These are phyloP conservation scores for Dactylis glomerata DNA, from an alignment of 176 grass and related monocot species.

Conservation along the genomic window DNA sequence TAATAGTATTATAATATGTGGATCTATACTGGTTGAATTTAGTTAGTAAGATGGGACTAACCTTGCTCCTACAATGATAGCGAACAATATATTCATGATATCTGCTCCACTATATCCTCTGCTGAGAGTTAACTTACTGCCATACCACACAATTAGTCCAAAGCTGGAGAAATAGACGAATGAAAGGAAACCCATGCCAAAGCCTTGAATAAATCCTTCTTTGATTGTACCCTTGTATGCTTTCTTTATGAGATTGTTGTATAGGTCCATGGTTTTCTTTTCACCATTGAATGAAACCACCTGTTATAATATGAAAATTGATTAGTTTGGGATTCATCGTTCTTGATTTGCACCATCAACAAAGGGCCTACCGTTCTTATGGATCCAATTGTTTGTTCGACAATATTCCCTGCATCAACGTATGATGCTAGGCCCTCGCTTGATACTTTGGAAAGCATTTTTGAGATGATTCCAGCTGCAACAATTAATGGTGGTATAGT, in stretches of 20 bases:
- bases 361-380: conserved; percentile 60
- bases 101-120: conserved; percentile 59
- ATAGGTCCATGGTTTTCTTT: conserved; percentile 46
- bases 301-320: conserved; percentile 33
- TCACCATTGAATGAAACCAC: conserved; percentile 74
- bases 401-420: conserved; percentile 56
- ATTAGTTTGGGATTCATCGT: not conserved
- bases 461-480: conserved; percentile 49
- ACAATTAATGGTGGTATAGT: conserved; percentile 53
- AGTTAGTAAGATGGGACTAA: conserved; percentile 20
- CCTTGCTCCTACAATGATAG: conserved; percentile 57
- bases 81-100: conserved; percentile 53
- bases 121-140: conserved; percentile 35
- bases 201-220: conserved; percentile 52
- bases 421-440: conserved; percentile 45
- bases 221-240: conserved; percentile 33
- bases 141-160: conserved; percentile 56
- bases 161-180: conserved; percentile 42
- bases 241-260: conserved; percentile 54
- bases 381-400: conserved; percentile 67
- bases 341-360: not conserved
- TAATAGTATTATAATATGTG: not conserved
- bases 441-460: conserved; percentile 53
- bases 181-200: conserved; percentile 49
- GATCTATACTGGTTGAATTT: not conserved